Conservation (phyloP, 1,284 basidiomycete species). For the Leccinum griseonigrum region DNA sequence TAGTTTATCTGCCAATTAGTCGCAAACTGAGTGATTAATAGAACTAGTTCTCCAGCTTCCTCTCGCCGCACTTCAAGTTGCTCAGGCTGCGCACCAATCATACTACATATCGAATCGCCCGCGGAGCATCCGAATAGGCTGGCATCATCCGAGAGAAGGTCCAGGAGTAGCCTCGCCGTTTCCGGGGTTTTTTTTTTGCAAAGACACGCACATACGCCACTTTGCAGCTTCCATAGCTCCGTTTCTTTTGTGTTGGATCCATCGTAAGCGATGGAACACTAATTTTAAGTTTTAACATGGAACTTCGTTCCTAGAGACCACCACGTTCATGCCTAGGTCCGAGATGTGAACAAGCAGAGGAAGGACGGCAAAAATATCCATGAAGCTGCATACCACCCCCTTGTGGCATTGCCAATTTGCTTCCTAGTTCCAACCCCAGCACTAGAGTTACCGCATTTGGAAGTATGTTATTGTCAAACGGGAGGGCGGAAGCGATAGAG, state of each 20-base stretch:
- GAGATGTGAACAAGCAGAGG: neutral
- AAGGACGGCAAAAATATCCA: neutral
- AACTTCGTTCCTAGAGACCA: slow-evolving; percentile 2
- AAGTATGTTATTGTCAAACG: slow-evolving; percentile 17
- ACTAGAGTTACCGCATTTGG: slow-evolving; percentile 25
- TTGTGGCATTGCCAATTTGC: neutral
- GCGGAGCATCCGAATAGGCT: neutral
- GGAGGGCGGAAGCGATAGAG: neutral
- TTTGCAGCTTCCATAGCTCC: neutral
- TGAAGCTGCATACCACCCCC: neutral
- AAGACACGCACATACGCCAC: neutral
- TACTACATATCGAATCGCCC: neutral
- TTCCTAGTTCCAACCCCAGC: neutral
- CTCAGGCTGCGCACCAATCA: neutral
- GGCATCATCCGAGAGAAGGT: neutral
- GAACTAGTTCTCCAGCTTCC: neutral
- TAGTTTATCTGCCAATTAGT: neutral
- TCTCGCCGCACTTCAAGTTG: neutral
- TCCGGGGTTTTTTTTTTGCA: neutral
- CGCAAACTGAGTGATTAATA: neutral
- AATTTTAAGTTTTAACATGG: neutral
- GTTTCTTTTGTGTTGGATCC: slow-evolving; percentile 16
- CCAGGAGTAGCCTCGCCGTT: neutral
- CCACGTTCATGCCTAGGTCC: neutral
- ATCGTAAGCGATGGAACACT: neutral